Conservation (phyloP, 2,329 filamentous ascomycete species). For the Sclerotinia sclerotiorum region DNA sequence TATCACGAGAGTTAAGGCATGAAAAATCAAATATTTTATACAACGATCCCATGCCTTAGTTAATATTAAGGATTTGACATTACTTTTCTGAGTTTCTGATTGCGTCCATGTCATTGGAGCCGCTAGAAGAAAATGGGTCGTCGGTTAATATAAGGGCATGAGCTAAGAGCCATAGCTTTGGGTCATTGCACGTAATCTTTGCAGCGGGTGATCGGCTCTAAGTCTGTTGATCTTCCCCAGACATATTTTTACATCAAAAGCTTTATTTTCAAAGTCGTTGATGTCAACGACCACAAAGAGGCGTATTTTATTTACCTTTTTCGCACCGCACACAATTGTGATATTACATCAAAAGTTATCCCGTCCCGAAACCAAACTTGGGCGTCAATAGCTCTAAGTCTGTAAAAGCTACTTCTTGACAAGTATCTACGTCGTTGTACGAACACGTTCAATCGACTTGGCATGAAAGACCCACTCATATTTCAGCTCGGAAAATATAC, state of each 20-base stretch:
- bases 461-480: not conserved
- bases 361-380: not conserved
- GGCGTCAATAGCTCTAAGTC: not conserved
- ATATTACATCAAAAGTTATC: not conserved
- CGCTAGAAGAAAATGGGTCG: not conserved
- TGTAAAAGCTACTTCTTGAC: not conserved
- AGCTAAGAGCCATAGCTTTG: not conserved
- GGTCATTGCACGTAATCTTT: not conserved
- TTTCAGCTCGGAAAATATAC: not conserved
- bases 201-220: constrained; percentile 1
- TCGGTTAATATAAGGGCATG: not conserved
- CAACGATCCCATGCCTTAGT: not conserved
- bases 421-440: not conserved
- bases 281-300: not conserved
- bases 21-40: not conserved
- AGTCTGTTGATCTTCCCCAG: not conserved
- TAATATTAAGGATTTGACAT: not conserved
- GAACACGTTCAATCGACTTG: not conserved
- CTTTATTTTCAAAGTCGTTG: not conserved
- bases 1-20: not conserved
- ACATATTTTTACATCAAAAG: not conserved
- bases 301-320: not conserved
- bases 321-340: not conserved
- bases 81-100: not conserved
- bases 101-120: not conserved